Conservation (phyloP, 1,284 basidiomycete genomes). For the Chalciporus sp. region DNA sequence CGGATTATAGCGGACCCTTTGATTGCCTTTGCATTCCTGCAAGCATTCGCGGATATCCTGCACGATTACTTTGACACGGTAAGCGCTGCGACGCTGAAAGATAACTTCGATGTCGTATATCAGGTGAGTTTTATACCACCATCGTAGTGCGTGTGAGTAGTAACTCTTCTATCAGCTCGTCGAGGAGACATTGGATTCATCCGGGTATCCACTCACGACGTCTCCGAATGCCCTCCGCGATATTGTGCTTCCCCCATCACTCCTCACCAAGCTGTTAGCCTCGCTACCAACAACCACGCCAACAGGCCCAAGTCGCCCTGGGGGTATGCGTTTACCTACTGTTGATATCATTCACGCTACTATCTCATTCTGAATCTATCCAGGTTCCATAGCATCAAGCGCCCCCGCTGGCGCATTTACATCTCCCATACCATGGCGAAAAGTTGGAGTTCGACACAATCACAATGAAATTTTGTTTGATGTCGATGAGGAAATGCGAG, state of each 20-base stretch:
- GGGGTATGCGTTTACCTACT: constrained; percentile 39
- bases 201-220: constrained; percentile 94
- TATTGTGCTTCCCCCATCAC: constrained; percentile 86
- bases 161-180: constrained; percentile 62
- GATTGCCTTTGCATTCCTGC: constrained; percentile 87
- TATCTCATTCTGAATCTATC: constrained; percentile 3
- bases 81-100: constrained; percentile 72
- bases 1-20: constrained; percentile 76
- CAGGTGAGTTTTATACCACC: constrained; percentile 54
- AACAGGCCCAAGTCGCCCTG: constrained; percentile 28
- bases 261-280: constrained; percentile 78
- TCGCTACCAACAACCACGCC: constrained; percentile 49
- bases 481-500: constrained; percentile 81
- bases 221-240: constrained; percentile 90
- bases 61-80: constrained; percentile 78
- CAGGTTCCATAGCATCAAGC: constrained; percentile 41
- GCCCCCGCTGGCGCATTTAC: constrained; percentile 73
- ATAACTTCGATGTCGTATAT: constrained; percentile 96
- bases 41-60: constrained; percentile 83
- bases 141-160: neutral
- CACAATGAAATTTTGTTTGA: constrained; percentile 97
- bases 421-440: constrained; percentile 94
- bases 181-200: constrained; percentile 92
- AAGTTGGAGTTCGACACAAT: constrained; percentile 80
- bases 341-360: constrained; percentile 32